These are phyloP conservation scores for Cyclotella choctawhatcheeana DNA, from an alignment of 108 stramenopile species.

Conservation along the genomic window DNA sequence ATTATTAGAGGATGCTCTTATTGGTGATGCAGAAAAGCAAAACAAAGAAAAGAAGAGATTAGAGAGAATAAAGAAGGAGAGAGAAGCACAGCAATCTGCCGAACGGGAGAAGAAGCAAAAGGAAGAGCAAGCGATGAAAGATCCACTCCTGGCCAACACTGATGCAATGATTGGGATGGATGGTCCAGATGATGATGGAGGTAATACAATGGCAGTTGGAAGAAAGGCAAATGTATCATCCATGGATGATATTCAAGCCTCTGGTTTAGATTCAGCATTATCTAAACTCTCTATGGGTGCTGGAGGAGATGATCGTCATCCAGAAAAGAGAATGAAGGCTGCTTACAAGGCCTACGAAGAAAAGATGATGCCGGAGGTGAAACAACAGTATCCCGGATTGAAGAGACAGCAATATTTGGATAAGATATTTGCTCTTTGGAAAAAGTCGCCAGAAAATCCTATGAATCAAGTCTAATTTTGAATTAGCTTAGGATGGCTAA, in stretches of 20 bases:
- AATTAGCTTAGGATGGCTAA: no score
- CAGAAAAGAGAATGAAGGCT: conserved; percentile 80
- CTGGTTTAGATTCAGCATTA: conserved; percentile 62
- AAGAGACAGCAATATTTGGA: conserved; percentile 93
- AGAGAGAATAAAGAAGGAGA: conserved; percentile 61
- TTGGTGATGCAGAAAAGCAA: conserved; percentile 85
- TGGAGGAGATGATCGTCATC: conserved; percentile 52
- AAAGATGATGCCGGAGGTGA: conserved; percentile 80
- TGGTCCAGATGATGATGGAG: conserved; percentile 40
- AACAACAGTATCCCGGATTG: conserved; percentile 89
- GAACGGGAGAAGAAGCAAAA: conserved; percentile 45
- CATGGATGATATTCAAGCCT: conserved; percentile 56
- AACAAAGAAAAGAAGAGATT: conserved; percentile 63
- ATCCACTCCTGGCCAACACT: conserved; percentile 76
- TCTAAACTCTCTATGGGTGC: conserved; percentile 35
- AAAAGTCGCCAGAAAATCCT: conserved; percentile 94
- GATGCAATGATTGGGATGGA: conserved; percentile 62
- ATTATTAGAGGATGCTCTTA: conserved; percentile 76
- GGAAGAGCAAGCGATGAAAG: conserved; percentile 50
- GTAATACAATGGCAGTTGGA: conserved; percentile 43
- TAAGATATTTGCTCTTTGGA: conserved; percentile 90
- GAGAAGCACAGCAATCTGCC: conserved; percentile 48
- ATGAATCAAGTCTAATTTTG: no score
- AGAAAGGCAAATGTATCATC: conserved; percentile 60
- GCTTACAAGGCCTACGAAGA: conserved; percentile 90